Evolutionary conservation across 164 flowering plant species (phyloP).

Genomic region (Echeveria elegans): DNA sequence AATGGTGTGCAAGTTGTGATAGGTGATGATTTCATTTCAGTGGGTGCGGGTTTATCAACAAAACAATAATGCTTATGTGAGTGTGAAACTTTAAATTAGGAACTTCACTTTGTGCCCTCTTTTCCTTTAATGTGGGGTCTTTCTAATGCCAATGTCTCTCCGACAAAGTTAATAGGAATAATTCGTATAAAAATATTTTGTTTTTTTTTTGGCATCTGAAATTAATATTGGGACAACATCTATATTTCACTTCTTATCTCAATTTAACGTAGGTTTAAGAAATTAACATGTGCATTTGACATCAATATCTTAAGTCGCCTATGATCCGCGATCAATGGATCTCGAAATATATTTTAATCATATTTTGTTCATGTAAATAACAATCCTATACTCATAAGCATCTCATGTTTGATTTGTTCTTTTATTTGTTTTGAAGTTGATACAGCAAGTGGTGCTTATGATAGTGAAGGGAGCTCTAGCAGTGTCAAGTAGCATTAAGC

Average conservation of each 20-base stretch:
- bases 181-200: not conserved
- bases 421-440: not conserved
- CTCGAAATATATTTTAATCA: too few relatives aligned
- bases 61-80: constrained; percentile 7
- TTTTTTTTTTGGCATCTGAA: not conserved
- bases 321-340: too few relatives aligned
- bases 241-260: not conserved
- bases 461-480: not conserved
- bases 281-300: not conserved
- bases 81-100: constrained; percentile 16
- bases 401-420: not conserved
- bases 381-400: not conserved
- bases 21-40: constrained; percentile 25
- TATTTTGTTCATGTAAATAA: not conserved
- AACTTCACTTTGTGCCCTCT: constrained; percentile 6
- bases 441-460: not conserved
- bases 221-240: not conserved
- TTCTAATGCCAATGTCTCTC: constrained; percentile 13
- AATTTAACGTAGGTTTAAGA: too few relatives aligned
- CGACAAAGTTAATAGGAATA: constrained; percentile 21
- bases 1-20: constrained; percentile 11
- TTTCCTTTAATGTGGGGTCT: constrained; percentile 20
- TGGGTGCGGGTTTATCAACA: constrained; percentile 26
- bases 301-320: too few relatives aligned
- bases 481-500: constrained; percentile 2